phyloP scores from a whole-genome alignment of 2,329 filamentous ascomycete genomes.

The Gnomoniopsis sp. region DNA sequence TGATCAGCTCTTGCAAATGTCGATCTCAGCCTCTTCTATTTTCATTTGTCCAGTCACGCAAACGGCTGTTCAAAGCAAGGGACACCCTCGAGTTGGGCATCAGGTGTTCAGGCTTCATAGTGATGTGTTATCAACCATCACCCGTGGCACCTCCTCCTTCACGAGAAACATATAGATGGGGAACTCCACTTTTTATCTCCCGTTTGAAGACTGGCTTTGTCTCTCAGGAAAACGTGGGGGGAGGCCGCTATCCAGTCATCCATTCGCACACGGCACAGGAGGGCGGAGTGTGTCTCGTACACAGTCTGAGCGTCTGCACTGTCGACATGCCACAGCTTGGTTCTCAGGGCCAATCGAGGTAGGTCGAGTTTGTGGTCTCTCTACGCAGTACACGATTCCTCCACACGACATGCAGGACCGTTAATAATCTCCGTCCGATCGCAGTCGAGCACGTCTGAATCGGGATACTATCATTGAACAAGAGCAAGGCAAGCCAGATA shows the following conservation, averaged over 20 bases:
- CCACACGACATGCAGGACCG: not conserved
- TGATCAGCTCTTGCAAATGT: constrained; percentile 2
- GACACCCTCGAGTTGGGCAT: not conserved
- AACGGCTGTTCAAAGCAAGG: not conserved
- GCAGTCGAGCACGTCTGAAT: not conserved
- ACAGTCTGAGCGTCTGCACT: not conserved
- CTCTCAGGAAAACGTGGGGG: not conserved
- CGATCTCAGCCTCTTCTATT: constrained; percentile 1
- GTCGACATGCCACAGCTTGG: not conserved
- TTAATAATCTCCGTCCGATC: not conserved
- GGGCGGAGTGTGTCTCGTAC: not conserved
- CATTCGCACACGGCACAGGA: not conserved
- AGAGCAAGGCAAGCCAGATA: not conserved
- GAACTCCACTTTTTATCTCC: not conserved
- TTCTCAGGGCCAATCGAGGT: not conserved
- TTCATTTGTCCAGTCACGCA: not conserved
- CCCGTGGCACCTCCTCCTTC: not conserved
- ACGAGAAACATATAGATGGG: not conserved
- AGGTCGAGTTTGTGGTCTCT: not conserved
- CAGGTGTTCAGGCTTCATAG: not conserved
- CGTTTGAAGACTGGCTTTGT: not conserved
- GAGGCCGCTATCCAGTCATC: not conserved
- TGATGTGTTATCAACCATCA: not conserved
- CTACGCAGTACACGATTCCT: not conserved
- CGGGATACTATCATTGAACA: not conserved